A percentile compares a stretch with the other conserved stretches of the same genome.
phyloP scores from a whole-genome alignment of 2,329 filamentous ascomycete species.

The Calonectria honghensis region DNA sequence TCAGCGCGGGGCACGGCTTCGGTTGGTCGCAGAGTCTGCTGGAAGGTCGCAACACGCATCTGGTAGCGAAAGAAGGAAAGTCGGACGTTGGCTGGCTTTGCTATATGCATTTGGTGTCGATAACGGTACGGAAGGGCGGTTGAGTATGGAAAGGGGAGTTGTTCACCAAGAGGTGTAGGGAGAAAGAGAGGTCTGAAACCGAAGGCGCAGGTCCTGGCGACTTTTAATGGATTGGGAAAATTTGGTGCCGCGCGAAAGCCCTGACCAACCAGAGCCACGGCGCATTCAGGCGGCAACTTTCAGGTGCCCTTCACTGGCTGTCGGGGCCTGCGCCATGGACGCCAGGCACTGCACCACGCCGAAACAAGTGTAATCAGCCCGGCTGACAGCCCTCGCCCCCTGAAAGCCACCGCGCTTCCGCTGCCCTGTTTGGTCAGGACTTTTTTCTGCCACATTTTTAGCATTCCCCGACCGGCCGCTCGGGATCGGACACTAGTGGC shows the following conservation, averaged over 20 bases:
- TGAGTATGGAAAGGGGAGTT: constrained; percentile 40
- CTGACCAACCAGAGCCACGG: constrained; percentile 32
- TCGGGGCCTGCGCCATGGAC: constrained; percentile 31
- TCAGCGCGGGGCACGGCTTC: constrained; percentile 73
- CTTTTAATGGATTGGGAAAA: constrained; percentile 47
- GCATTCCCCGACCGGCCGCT: constrained; percentile 37
- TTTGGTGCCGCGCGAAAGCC: constrained; percentile 44
- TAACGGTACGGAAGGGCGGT: constrained; percentile 38
- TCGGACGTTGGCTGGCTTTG: constrained; percentile 65
- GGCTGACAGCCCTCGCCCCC: constrained; percentile 32
- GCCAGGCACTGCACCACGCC: constrained; percentile 28
- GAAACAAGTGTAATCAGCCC: constrained; percentile 33
- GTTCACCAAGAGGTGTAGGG: constrained; percentile 57
- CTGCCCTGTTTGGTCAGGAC: constrained; percentile 33
- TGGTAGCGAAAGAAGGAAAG: constrained; percentile 73
- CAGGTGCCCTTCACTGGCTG: constrained; percentile 33
- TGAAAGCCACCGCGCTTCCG: constrained; percentile 16
- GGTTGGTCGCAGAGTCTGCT: constrained; percentile 69
- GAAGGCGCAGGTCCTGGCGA: constrained; percentile 31
- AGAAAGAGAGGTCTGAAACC: constrained; percentile 40
- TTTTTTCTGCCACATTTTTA: constrained; percentile 26
- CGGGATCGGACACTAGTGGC: constrained; percentile 36
- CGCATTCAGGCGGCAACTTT: constrained; percentile 29
- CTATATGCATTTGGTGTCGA: constrained; percentile 73
- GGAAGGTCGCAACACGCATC: constrained; percentile 73